Conservation (phyloP, 2,329 filamentous ascomycete genomes). For the Pleurostoma richardsiae region DNA sequence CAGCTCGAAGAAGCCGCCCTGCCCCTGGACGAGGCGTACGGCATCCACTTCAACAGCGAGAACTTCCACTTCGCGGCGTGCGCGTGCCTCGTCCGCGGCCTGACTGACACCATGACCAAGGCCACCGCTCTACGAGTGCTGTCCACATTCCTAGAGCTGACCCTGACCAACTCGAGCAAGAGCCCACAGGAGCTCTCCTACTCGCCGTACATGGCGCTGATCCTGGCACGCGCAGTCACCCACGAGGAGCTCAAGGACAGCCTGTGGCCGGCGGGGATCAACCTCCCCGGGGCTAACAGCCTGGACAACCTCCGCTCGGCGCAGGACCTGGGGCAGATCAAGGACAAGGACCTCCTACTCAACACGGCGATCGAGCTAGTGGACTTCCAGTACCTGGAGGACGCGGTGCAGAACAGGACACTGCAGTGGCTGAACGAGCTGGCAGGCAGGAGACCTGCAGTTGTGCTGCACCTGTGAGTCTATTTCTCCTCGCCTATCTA, state of each 20-base stretch:
- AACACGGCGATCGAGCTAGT: conserved; percentile 60
- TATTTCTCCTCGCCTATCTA: not conserved
- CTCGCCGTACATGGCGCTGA: conserved; percentile 56
- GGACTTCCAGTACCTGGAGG: conserved; percentile 62
- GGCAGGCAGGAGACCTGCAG: conserved; percentile 46
- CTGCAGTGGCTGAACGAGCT: conserved; percentile 56
- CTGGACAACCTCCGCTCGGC: conserved; percentile 32
- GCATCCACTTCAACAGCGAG: conserved; percentile 58
- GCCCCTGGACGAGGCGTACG: conserved; percentile 59
- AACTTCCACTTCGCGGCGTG: conserved; percentile 65
- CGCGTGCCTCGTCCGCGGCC: conserved; percentile 57
- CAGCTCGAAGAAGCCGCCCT: conserved; percentile 59
- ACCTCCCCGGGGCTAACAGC: conserved; percentile 34
- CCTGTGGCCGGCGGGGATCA: conserved; percentile 55
- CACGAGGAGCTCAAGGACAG: conserved; percentile 58
- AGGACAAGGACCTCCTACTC: conserved; percentile 58
- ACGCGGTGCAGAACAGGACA: conserved; percentile 53
- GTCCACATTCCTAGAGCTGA: conserved; percentile 55
- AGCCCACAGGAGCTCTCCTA: conserved; percentile 23
- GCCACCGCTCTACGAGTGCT: conserved; percentile 54
- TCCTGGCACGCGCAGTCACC: conserved; percentile 51
- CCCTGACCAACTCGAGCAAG: conserved; percentile 21
- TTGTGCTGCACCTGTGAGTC: conserved; percentile 55
- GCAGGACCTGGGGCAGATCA: conserved; percentile 39
- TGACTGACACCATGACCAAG: conserved; percentile 58